phyloP scores from a whole-genome alignment of 495 filamentous ascomycete genomes.

The Talaromyces nanjingensis region DNA sequence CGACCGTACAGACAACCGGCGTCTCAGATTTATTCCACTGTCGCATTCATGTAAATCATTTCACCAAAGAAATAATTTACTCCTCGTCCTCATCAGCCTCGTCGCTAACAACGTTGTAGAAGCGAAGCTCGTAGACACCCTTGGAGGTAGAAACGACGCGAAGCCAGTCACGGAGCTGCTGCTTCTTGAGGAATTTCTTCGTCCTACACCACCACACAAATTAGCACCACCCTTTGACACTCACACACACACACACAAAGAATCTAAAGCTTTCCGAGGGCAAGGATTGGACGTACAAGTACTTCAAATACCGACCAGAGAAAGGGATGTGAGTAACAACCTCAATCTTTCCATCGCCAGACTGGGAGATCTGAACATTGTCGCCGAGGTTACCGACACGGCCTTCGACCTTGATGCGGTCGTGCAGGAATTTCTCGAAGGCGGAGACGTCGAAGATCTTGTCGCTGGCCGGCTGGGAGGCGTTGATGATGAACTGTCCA shows the following conservation, averaged over 20 bases:
- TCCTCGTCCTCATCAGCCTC: conserved; percentile 96
- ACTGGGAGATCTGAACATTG: conserved; percentile 79
- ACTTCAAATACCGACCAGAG: conserved; percentile 98
- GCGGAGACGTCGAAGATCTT: conserved; percentile 99
- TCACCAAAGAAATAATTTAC: conserved; percentile 43
- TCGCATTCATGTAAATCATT: neutral
- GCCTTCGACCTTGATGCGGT: conserved; percentile 99
- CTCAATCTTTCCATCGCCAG: conserved; percentile 94
- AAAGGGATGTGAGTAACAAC: conserved; percentile 95
- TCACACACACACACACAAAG: no score
- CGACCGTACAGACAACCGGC: neutral
- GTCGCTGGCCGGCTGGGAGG: conserved; percentile 91
- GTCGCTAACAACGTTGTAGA: conserved; percentile 99
- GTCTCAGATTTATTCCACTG: neutral
- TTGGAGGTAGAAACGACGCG: conserved; percentile 94
- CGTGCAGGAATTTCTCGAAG: conserved; percentile 99
- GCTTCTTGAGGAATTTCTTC: conserved; percentile 99
- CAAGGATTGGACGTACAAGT: conserved; percentile 62
- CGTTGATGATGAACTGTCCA: conserved; percentile 99
- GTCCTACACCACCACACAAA: conserved; percentile 51
- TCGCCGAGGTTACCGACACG: conserved; percentile 97
- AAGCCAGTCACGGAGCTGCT: conserved; percentile 99
- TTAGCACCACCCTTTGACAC: neutral
- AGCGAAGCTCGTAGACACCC: conserved; percentile 97
- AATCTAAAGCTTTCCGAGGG: neutral